phyloP scores from a whole-genome alignment of 164 flowering plant genomes.

The Nymphaea colorata region DNA sequence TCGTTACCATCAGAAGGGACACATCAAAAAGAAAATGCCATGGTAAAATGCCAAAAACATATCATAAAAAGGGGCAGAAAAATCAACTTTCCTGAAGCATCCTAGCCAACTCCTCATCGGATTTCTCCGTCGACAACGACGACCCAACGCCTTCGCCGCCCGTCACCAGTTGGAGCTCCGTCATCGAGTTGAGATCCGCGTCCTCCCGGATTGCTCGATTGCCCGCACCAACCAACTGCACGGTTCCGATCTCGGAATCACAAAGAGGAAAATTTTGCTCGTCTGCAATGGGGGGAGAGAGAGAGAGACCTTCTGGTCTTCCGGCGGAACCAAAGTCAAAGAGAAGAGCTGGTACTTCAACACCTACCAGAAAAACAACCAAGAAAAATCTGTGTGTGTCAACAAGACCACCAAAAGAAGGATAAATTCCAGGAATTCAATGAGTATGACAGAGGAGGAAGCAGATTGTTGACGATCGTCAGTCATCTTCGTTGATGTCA shows the following conservation, averaged over 20 bases:
- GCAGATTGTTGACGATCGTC: background rate
- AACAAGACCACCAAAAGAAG: no score
- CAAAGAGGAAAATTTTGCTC: background rate
- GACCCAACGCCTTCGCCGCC: constrained; percentile 17
- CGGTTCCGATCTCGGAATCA: background rate
- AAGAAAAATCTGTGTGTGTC: no score
- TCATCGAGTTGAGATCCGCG: constrained; percentile 44
- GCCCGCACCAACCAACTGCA: constrained; percentile 46
- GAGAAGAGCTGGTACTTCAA: constrained; percentile 84
- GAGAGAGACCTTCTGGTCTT: constrained; percentile 56
- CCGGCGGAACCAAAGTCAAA: constrained; percentile 75
- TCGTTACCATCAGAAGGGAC: background rate
- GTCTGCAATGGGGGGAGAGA: background rate
- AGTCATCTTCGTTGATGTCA: constrained; percentile 11
- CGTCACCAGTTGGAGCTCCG: constrained; percentile 48
- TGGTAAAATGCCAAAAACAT: background rate
- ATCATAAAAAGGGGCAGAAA: background rate
- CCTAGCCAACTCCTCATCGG: constrained; percentile 90
- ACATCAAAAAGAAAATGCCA: background rate
- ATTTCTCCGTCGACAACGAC: constrained; percentile 7
- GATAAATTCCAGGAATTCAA: background rate
- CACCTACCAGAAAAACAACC: constrained; percentile 28
- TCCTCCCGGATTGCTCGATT: constrained; percentile 35
- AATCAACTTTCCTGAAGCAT: constrained; percentile 50
- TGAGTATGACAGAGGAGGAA: constrained; percentile 3